These are phyloP conservation scores for Penicillium longicatenatum DNA, from an alignment of 495 filamentous ascomycete species.

Conservation along the genomic window DNA sequence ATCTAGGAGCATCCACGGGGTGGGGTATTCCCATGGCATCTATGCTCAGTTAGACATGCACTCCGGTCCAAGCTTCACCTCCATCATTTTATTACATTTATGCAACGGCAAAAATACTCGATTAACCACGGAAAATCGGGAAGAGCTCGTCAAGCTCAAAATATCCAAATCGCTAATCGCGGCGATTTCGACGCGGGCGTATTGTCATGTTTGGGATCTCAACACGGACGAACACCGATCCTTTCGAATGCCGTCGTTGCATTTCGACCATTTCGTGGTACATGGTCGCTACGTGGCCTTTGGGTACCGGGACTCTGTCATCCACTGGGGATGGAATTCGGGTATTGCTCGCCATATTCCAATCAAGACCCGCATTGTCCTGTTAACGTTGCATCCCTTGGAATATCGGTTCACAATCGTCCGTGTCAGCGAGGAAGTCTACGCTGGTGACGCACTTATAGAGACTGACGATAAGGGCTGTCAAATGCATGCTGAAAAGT, in stretches of 20 bases:
- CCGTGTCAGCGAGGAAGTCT: background rate
- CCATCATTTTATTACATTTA: slow-evolving; percentile 18
- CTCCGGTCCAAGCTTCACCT: slow-evolving; percentile 6
- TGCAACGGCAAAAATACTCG: background rate
- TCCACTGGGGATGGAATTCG: slow-evolving; percentile 29
- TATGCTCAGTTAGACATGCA: slow-evolving; percentile 24
- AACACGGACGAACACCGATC: slow-evolving; percentile 19
- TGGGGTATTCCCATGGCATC: slow-evolving; percentile 28
- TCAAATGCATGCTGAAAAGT: slow-evolving; percentile 3
- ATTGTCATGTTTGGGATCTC: slow-evolving; percentile 37
- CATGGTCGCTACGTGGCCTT: slow-evolving; percentile 25
- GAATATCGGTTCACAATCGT: slow-evolving; percentile 14
- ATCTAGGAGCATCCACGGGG: background rate
- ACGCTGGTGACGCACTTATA: background rate
- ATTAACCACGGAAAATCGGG: slow-evolving; percentile 35
- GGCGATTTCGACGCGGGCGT: slow-evolving; percentile 27
- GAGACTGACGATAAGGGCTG: background rate
- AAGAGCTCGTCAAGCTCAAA: slow-evolving; percentile 15
- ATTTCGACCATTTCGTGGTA: slow-evolving; percentile 13
- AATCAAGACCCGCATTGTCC: background rate
- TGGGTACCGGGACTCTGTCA: slow-evolving; percentile 12
- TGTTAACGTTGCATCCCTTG: slow-evolving; percentile 4
- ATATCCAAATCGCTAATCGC: slow-evolving; percentile 29
- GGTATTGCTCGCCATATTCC: slow-evolving; percentile 18
- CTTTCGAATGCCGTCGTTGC: slow-evolving; percentile 25